Evolutionary conservation across 208 protist species (phyloP), one percentile per base, ranked within the genome.

Genomic region (Zelonia costaricensis): DNA sequence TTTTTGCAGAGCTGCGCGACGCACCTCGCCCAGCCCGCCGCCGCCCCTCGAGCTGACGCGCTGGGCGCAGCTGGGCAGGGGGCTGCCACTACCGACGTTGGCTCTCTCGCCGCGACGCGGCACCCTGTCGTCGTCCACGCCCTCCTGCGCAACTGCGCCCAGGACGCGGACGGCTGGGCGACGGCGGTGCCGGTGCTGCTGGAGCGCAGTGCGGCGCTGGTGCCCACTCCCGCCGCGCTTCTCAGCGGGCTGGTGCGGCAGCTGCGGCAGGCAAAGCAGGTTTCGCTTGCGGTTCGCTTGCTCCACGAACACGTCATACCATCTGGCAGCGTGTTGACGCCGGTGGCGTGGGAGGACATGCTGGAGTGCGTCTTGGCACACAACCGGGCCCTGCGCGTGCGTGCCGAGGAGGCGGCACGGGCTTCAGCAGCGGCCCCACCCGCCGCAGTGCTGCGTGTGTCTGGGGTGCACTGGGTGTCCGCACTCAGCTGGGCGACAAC

Each of bases 221-320:
- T 44, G 20, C 27, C 78, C 7, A 67, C 82, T 16, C 82, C 86
- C 13, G 76, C 86, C 3, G 80, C 80, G 9, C 56, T 92, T 33
- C 61, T 90, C 13, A 92, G 83, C 42, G 18, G 31, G 22, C 49
- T 92, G 27, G 68, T 90, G 25, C 39, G 81, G 15, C 70, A 88
- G 65, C 80, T 95, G 65, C 81, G 85, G 0, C 49, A 53, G 18
- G 81, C 77, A 53, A 71, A 71, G 48, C 71, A 87, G 47, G 67
- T 70, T 0, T 47, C 74, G 12, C 40, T 91, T 30, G 70, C 80
- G 30, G 76, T 92, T 25, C 82, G 77, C 6, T 55, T 95, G 36
- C 67, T 95, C 42, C 80, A 86, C 23, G 64, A 80, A 18, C 78
- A 84, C 74, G 69, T 95, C 49, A 76, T 95, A 31, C 85, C 89